phyloP scores from a whole-genome alignment of 2,329 filamentous ascomycete species.

The Albifimbria verrucaria region DNA sequence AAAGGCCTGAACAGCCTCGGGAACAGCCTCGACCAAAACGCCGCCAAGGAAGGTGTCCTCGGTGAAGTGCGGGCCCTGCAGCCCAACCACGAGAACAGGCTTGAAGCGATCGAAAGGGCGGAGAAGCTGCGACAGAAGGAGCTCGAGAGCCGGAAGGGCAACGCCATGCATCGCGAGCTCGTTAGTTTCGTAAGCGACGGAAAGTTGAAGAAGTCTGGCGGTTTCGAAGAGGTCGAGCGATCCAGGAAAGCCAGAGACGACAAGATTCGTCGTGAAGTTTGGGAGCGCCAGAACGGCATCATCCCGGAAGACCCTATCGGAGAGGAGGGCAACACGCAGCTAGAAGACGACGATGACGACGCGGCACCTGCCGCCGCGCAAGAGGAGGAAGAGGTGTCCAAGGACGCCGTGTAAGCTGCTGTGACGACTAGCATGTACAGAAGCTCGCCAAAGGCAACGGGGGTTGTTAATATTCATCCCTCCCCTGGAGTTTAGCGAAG shows the following conservation, averaged over 20 bases:
- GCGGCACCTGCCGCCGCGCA: slow-evolving; percentile 15
- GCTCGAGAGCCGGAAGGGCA: slow-evolving; percentile 71
- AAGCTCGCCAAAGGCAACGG: not conserved
- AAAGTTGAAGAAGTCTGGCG: slow-evolving; percentile 92
- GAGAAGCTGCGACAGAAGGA: slow-evolving; percentile 90
- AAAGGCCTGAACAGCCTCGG: slow-evolving; percentile 52
- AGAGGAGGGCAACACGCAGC: slow-evolving; percentile 27
- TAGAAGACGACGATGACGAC: slow-evolving; percentile 15
- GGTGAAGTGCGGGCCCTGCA: slow-evolving; percentile 91
- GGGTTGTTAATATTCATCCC: not conserved
- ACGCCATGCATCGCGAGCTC: slow-evolving; percentile 80
- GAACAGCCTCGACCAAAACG: slow-evolving; percentile 63
- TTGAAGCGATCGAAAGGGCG: slow-evolving; percentile 96
- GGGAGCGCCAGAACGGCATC: slow-evolving; percentile 62
- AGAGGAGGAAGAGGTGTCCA: slow-evolving; percentile 9
- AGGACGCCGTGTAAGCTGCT: slow-evolving; percentile 6
- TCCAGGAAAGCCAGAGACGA: slow-evolving; percentile 84
- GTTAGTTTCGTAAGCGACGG: slow-evolving; percentile 82
- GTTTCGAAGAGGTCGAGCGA: slow-evolving; percentile 90
- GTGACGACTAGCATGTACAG: not conserved
- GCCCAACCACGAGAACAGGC: slow-evolving; percentile 87
- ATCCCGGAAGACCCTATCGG: slow-evolving; percentile 40
- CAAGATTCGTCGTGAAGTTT: slow-evolving; percentile 74
- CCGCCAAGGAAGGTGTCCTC: slow-evolving; percentile 86
- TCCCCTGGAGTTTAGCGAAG: too few species aligned